Evolutionary conservation across 306 rosid species (phyloP).

Genomic region (Senna tora): DNA sequence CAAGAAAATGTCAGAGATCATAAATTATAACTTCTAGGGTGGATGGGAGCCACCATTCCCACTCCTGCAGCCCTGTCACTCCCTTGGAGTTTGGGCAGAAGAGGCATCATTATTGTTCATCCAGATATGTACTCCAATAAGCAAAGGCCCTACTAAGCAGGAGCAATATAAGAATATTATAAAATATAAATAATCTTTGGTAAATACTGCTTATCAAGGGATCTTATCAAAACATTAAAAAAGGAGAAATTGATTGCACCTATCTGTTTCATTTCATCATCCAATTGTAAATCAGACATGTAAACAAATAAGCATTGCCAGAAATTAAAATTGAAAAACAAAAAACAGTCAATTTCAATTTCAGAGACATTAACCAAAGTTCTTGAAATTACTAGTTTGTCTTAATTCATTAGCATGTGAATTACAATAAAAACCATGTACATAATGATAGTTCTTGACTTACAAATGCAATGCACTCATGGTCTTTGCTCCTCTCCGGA

Average conservation of each 20-base stretch:
- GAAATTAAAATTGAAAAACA: background rate
- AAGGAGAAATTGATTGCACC: background rate
- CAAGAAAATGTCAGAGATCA: background rate
- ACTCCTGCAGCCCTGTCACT: background rate
- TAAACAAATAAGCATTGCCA: background rate
- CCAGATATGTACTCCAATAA: background rate
- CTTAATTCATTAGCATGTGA: background rate
- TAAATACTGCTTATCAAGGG: background rate
- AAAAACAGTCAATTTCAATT: background rate
- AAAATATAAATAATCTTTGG: background rate
- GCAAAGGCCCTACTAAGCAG: background rate
- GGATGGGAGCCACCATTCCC: background rate
- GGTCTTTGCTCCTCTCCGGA: slow-evolving; percentile 97
- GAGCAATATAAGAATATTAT: background rate
- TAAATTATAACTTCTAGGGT: background rate
- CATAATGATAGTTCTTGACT: slow-evolving; percentile 41
- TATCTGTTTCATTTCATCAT: background rate
- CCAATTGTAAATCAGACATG: background rate
- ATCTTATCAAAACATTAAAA: background rate
- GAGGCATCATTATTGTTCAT: background rate
- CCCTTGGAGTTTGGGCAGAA: too few species aligned
- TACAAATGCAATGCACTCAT: slow-evolving; percentile 96
- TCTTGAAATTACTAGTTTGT: background rate
- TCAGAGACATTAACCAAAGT: background rate
- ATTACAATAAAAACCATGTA: background rate